phyloP scores from a whole-genome alignment of 495 filamentous ascomycete genomes.

The Diplogelasinospora grovesii region DNA sequence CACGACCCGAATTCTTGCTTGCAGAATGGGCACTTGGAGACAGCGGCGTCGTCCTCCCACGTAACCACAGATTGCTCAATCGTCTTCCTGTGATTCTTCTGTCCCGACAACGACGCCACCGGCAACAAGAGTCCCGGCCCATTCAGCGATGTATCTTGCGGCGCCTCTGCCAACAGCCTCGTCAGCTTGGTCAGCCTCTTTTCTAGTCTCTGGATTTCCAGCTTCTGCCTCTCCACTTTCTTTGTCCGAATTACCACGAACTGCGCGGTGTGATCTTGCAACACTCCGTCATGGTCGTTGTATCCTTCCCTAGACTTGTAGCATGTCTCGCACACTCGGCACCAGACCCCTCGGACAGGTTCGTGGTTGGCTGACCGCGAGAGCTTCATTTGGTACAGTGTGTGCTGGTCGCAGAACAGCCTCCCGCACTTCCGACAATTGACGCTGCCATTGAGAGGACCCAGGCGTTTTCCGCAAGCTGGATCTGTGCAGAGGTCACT shows the following conservation, averaged over 20 bases:
- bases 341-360: constrained; percentile 88
- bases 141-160: constrained; percentile 43
- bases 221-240: constrained; percentile 70
- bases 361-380: constrained; percentile 86
- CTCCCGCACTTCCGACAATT: constrained; percentile 91
- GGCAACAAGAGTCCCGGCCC: constrained; percentile 26
- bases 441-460: constrained; percentile 70
- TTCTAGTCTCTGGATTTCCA: constrained; percentile 85
- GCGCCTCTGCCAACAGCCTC: constrained; percentile 66
- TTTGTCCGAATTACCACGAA: constrained; percentile 66
- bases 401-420: constrained; percentile 95
- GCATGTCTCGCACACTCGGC: constrained; percentile 92
- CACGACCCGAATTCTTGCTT: constrained; percentile 89
- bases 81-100: constrained; percentile 60
- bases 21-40: constrained; percentile 82
- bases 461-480: constrained; percentile 71
- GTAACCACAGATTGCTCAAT: constrained; percentile 88
- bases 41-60: constrained; percentile 87
- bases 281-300: constrained; percentile 73
- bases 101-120: constrained; percentile 30
- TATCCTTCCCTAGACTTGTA: constrained; percentile 95
- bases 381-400: constrained; percentile 99
- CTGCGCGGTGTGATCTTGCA: constrained; percentile 59
- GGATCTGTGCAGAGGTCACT: constrained; percentile 83
- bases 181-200: constrained; percentile 89